Conservation (phyloP, 106 monocot species). For the Platanthera guangdongensis region DNA sequence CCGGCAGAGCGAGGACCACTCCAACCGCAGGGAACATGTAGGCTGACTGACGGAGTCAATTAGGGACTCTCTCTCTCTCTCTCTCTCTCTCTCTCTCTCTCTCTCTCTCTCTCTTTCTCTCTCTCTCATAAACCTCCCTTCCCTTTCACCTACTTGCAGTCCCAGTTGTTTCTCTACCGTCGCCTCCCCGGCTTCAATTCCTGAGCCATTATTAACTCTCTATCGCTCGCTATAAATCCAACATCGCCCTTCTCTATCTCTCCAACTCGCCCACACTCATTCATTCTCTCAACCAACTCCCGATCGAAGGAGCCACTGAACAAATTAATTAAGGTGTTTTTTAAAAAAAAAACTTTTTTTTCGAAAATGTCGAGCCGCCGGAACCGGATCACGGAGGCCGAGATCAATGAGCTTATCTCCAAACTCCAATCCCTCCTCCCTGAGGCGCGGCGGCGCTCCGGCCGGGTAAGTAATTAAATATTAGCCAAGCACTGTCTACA, state of each 20-base stretch:
- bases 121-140: not conserved
- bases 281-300: not conserved
- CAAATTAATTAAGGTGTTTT: too few species aligned
- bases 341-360: not conserved
- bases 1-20: not conserved
- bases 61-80: slow-evolving; percentile 1
- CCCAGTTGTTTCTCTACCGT: too few species aligned
- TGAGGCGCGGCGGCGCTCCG: slow-evolving; percentile 39
- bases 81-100: too few species aligned
- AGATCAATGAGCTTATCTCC: slow-evolving; percentile 68
- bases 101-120: too few species aligned
- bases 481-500: too few species aligned
- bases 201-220: too few species aligned
- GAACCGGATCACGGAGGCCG: slow-evolving; percentile 48
- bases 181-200: too few species aligned
- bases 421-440: slow-evolving; percentile 75
- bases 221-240: too few species aligned
- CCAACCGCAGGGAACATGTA: not conserved
- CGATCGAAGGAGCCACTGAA: not conserved
- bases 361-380: slow-evolving; percentile 43
- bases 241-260: slow-evolving; percentile 2
- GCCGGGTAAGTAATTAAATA: slow-evolving; percentile 23
- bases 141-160: not conserved
- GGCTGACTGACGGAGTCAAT: slow-evolving; percentile 6
- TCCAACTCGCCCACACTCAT: not conserved